A percentile compares a stretch with the other conserved stretches of the same genome.
Conservation (phyloP, 345 rosid species). For the Tarenaya hassleriana region DNA sequence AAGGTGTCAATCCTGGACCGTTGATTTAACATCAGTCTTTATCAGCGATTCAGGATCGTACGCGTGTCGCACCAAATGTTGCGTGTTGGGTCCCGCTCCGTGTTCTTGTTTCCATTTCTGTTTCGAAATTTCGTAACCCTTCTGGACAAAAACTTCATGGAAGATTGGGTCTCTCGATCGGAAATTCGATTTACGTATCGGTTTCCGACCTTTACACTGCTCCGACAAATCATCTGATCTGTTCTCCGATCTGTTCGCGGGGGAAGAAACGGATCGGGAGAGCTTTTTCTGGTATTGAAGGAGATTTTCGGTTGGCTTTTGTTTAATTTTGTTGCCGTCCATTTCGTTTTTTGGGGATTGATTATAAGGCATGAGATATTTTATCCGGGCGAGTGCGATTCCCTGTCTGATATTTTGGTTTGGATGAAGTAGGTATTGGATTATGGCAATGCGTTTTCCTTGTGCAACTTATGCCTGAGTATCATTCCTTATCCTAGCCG, state of each 20-base stretch:
- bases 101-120: neutral
- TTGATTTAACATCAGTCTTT: neutral
- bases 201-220: neutral
- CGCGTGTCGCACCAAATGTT: constrained; percentile 22
- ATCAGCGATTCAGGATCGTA: constrained; percentile 13
- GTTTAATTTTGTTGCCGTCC: neutral
- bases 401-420: constrained; percentile 3
- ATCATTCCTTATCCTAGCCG: neutral
- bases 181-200: constrained; percentile 14
- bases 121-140: constrained; percentile 11
- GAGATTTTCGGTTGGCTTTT: constrained; percentile 1
- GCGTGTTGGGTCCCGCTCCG: neutral
- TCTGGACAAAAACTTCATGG: neutral
- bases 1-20: too few relatives aligned
- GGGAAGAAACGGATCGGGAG: constrained; percentile 1
- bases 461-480: neutral
- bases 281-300: constrained; percentile 1
- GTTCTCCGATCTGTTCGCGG: neutral
- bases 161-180: constrained; percentile 13
- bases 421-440: neutral
- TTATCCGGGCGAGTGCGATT: neutral
- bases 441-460: neutral
- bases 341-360: neutral
- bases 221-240: neutral
- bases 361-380: neutral